Percentiles rank a stretch among this genome's conserved stretches.
These are phyloP conservation scores for Mariannaea sp. DNA, from an alignment of 2,329 filamentous ascomycete genomes.

Conservation along the genomic window DNA sequence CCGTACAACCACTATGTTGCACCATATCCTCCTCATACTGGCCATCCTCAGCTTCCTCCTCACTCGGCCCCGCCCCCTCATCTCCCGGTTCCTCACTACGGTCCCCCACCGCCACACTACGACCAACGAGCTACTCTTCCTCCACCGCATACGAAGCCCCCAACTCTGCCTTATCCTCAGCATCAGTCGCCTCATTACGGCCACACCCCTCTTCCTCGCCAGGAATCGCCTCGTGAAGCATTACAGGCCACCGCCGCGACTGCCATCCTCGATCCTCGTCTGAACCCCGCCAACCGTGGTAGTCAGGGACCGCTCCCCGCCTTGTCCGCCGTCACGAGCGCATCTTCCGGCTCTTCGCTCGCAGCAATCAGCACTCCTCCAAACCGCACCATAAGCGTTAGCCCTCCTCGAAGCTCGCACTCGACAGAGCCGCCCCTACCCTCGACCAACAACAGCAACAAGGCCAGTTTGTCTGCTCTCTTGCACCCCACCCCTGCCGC, in stretches of 20 bases:
- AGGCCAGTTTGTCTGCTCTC: constrained; percentile 54
- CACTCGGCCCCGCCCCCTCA: constrained; percentile 34
- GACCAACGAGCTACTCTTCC: constrained; percentile 47
- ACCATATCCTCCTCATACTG: constrained; percentile 44
- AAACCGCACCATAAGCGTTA: constrained; percentile 52
- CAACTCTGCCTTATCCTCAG: constrained; percentile 39
- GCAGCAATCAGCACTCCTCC: constrained; percentile 49
- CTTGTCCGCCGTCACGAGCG: constrained; percentile 43
- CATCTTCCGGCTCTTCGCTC: constrained; percentile 34
- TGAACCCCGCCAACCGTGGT: constrained; percentile 43
- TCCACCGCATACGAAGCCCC: constrained; percentile 42
- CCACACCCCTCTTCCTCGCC: constrained; percentile 42
- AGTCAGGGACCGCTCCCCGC: constrained; percentile 52
- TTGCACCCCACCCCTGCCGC: constrained; percentile 55
- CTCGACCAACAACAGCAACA: constrained; percentile 38
- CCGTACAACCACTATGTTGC: constrained; percentile 55
- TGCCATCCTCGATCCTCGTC: constrained; percentile 47
- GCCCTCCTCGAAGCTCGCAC: constrained; percentile 52
- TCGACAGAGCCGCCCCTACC: constrained; percentile 37
- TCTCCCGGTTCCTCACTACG: too few species aligned
- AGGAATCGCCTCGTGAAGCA: constrained; percentile 51
- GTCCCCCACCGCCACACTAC: constrained; percentile 34
- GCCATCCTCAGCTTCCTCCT: constrained; percentile 37
- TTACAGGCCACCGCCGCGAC: constrained; percentile 51
- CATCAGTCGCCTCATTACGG: constrained; percentile 38